A percentile compares a stretch with the other conserved stretches of the same genome.
Conservation (phyloP, 202 grass and related monocot species). For the Bolboschoenoplectus hybrid region DNA sequence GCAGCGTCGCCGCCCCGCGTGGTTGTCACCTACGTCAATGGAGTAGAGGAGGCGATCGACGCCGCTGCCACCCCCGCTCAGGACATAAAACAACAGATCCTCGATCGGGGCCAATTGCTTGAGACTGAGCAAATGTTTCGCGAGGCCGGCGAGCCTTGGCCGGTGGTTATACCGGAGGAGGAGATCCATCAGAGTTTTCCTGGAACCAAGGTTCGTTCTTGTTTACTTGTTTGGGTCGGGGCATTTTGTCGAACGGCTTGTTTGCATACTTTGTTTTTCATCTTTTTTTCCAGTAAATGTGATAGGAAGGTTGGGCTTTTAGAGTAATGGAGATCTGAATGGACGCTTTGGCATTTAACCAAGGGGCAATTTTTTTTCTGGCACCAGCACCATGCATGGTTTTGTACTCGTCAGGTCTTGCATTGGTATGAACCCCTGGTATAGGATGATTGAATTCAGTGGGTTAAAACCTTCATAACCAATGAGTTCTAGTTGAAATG, state of each 20-base stretch:
- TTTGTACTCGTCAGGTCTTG: background rate
- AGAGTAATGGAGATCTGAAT: background rate
- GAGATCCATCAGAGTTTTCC: conserved; percentile 76
- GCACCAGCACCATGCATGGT: background rate
- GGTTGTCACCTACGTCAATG: conserved; percentile 86
- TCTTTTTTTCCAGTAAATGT: conserved; percentile 14
- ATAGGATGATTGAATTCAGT: background rate
- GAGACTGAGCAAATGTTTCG: conserved; percentile 94
- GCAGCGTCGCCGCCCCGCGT: conserved; percentile 50
- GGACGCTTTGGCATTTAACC: background rate
- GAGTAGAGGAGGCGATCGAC: conserved; percentile 65
- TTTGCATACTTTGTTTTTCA: background rate
- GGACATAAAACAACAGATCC: conserved; percentile 73
- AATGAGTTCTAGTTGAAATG: background rate
- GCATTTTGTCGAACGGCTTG: conserved; percentile 47
- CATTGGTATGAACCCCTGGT: background rate
- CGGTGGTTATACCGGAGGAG: conserved; percentile 74
- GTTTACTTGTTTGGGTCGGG: background rate
- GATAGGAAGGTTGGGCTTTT: background rate
- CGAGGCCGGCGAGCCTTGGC: conserved; percentile 77
- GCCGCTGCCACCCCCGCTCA: conserved; percentile 63
- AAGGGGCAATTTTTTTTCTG: background rate
- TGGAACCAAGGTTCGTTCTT: conserved; percentile 62
- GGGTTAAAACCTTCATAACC: background rate
- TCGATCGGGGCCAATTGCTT: conserved; percentile 62